Conservation (phyloP, 2,329 filamentous ascomycete species). For the Pseudopyrenochaeta lycopersici region DNA sequence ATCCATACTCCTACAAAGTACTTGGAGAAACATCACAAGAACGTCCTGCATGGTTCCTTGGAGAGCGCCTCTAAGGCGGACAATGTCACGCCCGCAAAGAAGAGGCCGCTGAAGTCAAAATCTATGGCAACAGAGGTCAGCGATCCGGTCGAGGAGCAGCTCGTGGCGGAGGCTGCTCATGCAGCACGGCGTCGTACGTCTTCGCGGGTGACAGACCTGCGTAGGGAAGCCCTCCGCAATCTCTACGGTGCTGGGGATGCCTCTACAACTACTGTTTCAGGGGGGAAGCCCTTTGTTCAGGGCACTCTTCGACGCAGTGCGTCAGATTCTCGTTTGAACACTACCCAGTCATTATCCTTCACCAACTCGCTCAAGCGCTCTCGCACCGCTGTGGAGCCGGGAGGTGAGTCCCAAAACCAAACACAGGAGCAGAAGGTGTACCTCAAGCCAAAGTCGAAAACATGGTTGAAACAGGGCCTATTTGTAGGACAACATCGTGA, state of each 20-base stretch:
- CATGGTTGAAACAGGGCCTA: conserved; percentile 82
- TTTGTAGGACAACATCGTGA: conserved; percentile 79
- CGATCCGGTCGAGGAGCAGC: conserved; percentile 42
- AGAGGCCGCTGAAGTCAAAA: conserved; percentile 22
- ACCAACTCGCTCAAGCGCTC: conserved; percentile 32
- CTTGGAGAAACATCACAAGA: conserved; percentile 49
- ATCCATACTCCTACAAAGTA: conserved; percentile 64
- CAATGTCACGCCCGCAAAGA: conserved; percentile 28
- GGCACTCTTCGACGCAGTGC: conserved; percentile 38
- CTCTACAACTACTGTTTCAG: conserved; percentile 44
- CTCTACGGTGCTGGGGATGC: conserved; percentile 37
- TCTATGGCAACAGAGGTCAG: conserved; percentile 16
- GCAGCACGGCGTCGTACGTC: conserved; percentile 45
- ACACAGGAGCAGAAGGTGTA: conserved; percentile 25
- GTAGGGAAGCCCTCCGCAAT: conserved; percentile 44
- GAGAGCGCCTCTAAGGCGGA: conserved; percentile 22
- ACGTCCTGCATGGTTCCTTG: conserved; percentile 43
- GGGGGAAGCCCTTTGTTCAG: conserved; percentile 46
- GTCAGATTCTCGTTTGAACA: conserved; percentile 33
- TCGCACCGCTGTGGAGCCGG: conserved; percentile 28
- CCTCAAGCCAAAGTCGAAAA: conserved; percentile 65
- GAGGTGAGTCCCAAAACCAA: conserved; percentile 20
- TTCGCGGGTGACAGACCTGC: conserved; percentile 43
- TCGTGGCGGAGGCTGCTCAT: conserved; percentile 42
- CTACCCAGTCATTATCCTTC: conserved; percentile 17